phyloP scores from a whole-genome alignment of 1,139 yeast genomes.

The Hemisphaericaspora xylofermentans region DNA sequence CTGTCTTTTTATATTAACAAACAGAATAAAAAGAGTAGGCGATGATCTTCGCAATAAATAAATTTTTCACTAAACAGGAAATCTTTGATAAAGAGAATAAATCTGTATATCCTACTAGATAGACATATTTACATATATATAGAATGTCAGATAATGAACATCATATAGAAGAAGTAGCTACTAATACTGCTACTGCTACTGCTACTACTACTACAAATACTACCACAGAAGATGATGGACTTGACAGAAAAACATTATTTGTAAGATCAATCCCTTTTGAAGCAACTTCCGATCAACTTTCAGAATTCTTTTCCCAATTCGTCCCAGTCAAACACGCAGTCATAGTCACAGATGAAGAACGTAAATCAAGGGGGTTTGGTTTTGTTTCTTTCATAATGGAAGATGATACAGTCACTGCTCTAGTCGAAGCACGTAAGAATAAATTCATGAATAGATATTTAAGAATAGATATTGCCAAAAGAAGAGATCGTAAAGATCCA shows the following conservation, averaged over 20 bases:
- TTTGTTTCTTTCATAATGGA: constrained; percentile 87
- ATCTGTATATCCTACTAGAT: neutral
- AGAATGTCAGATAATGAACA: neutral
- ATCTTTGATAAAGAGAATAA: too few relatives aligned
- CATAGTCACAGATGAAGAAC: constrained; percentile 75
- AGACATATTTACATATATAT: neutral
- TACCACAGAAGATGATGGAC: constrained; percentile 29
- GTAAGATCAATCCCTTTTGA: constrained; percentile 80
- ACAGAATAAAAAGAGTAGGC: neutral
- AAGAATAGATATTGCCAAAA: constrained; percentile 84
- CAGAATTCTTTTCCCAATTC: constrained; percentile 83
- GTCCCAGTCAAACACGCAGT: constrained; percentile 97
- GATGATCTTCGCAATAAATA: constrained; percentile 3
- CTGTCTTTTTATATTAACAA: too few relatives aligned
- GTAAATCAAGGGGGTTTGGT: constrained; percentile 88
- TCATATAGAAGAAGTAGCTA: neutral
- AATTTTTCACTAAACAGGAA: neutral
- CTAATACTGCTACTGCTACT: neutral
- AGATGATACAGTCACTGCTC: constrained; percentile 80
- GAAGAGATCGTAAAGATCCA: constrained; percentile 72
- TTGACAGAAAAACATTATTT: constrained; percentile 69
- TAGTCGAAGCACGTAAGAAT: constrained; percentile 61
- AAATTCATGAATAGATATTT: constrained; percentile 68
- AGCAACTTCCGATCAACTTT: constrained; percentile 77
- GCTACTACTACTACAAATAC: neutral